A percentile compares a stretch with the other conserved stretches of the same genome.
Evolutionary conservation across 2,329 filamentous ascomycete species (phyloP).

Genomic region (Colletotrichum brevisporum): DNA sequence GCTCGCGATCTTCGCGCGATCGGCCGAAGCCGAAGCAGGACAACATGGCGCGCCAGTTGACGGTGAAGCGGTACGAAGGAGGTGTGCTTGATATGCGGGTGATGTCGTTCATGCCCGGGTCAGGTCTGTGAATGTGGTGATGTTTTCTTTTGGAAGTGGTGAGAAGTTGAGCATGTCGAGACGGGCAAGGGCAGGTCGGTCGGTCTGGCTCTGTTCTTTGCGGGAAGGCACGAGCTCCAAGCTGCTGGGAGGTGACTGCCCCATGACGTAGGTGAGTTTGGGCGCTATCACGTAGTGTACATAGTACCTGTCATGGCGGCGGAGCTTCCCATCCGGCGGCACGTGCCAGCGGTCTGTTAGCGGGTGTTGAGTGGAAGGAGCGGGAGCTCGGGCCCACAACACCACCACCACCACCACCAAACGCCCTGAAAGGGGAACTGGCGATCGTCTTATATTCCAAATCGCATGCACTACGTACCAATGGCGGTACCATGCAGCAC

Average conservation of each 20-base stretch:
- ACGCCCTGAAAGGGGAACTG: conserved; percentile 4
- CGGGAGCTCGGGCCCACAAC: conserved; percentile 14
- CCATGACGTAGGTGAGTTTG: conserved; percentile 26
- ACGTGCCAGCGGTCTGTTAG: conserved; percentile 1
- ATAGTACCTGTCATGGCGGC: background rate
- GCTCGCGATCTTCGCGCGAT: conserved; percentile 68
- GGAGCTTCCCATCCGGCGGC: conserved; percentile 20
- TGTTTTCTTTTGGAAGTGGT: background rate
- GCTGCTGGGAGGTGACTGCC: conserved; percentile 10
- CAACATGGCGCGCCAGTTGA: conserved; percentile 56
- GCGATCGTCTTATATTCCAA: conserved; percentile 9
- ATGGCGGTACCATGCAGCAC: background rate
- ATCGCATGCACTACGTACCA: background rate
- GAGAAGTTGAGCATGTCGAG: too few relatives aligned
- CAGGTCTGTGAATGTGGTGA: background rate
- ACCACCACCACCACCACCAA: background rate
- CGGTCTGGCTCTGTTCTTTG: too few relatives aligned
- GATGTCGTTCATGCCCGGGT: conserved; percentile 22
- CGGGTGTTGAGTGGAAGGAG: background rate
- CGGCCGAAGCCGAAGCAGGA: conserved; percentile 76
- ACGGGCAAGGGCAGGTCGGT: too few relatives aligned
- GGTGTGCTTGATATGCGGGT: conserved; percentile 23
- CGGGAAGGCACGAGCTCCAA: too few relatives aligned
- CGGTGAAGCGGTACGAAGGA: conserved; percentile 11
- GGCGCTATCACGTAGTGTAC: conserved; percentile 8